Base-by-base conservation (phyloP, 2,329 filamentous ascomycete genomes). In the Penicillium glabrum region DNA sequence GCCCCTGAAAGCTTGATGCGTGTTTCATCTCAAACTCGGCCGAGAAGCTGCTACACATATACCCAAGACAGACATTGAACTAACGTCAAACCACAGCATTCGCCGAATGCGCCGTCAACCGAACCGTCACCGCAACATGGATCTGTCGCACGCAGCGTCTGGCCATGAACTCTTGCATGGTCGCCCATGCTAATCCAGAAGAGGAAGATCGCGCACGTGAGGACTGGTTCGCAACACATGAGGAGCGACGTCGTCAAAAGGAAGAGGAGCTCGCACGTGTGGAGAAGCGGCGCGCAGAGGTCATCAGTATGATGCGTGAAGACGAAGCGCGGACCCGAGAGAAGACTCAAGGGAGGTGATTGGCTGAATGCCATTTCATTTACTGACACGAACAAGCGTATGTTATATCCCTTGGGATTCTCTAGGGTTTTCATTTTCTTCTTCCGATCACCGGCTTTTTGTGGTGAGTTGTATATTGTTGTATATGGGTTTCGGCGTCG, bases 161-260 rank as follows among this genome's bases (percentile, higher is more conserved):
- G 61, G 82, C 83, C 35, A 99, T 99, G 95, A 99, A 99, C 78
- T 82, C 80, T 60, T 99, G 95, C 80, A 97, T 99, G 92, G 82
- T 93, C 65, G 76, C 82, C 54, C 89, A 96, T 78, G 93, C 93
- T 54, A 96, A 90, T 62, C 89, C 87, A 61, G 86, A 84, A 53
- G 91, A 96, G 73, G 85, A 96, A 75, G 95, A 99, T 77, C 87
- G 86, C 24, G 95, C 95, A 61, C 82, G 95, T 51, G 90, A 92
- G 75, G 92, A 98, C 72, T 99, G 95, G 95, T 98, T 98, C 74
- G 85, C 86, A 51, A 82, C 85, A 61, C 83, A 90, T 51, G 81
- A 90, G 66, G 85, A 91, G 77, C 82, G 93, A 54, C 83, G 86
- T 66, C 79, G 79, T 56, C 86, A 89, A 74, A 79, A 86, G 37